phyloP scores from a whole-genome alignment of 2,329 filamentous ascomycete species.

The Cytospora schulzeri region DNA sequence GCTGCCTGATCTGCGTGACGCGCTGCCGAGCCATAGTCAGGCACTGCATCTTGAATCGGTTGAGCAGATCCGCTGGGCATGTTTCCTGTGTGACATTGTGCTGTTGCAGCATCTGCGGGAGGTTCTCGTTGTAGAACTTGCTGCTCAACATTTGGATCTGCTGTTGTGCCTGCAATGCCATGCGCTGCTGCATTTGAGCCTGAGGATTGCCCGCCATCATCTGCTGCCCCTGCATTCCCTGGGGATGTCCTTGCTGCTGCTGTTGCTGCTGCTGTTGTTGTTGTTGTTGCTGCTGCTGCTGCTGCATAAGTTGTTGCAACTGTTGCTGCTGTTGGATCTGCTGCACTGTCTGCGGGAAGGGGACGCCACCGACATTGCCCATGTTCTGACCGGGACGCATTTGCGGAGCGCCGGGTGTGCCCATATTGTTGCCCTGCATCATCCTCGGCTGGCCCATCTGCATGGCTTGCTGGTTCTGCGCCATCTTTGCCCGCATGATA shows the following conservation, averaged over 20 bases:
- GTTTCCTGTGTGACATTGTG: conserved; percentile 45
- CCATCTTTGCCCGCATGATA: conserved; percentile 38
- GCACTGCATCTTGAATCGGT: conserved; percentile 49
- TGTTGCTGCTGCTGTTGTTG: conserved; percentile 36
- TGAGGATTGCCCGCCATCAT: conserved; percentile 28
- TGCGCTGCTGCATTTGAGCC: conserved; percentile 20
- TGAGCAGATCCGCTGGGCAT: conserved; percentile 49
- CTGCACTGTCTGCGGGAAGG: conserved; percentile 29
- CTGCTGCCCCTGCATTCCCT: conserved; percentile 37
- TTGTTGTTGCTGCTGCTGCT: conserved; percentile 36
- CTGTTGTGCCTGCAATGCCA: background rate
- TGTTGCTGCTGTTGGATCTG: conserved; percentile 34
- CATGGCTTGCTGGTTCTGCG: conserved; percentile 32
- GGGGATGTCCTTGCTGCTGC: conserved; percentile 34
- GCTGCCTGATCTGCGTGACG: conserved; percentile 33
- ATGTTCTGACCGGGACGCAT: conserved; percentile 32
- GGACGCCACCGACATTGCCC: conserved; percentile 33
- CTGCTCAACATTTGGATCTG: conserved; percentile 25
- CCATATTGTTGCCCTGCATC: conserved; percentile 40
- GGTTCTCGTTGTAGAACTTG: conserved; percentile 43
- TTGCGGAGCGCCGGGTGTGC: conserved; percentile 21
- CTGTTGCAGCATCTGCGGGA: conserved; percentile 39
- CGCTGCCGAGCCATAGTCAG: conserved; percentile 41
- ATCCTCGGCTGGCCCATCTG: conserved; percentile 33
- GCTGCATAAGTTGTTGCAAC: conserved; percentile 38